Conservation (phyloP, 306 rosid species). For the Pyrus betulifolia region DNA sequence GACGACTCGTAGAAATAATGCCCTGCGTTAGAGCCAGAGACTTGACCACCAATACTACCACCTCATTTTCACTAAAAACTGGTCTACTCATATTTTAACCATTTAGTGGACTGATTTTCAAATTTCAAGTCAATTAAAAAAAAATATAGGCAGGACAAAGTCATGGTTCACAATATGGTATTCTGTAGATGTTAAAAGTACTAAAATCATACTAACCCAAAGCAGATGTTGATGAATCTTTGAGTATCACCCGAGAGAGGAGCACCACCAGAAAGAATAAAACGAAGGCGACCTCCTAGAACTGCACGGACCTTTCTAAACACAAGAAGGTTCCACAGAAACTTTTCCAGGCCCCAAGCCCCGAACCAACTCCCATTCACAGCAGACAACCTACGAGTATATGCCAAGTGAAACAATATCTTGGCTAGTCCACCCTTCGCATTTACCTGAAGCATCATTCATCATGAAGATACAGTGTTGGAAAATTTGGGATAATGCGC, state of each 20-base stretch:
- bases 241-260: slow-evolving; percentile 91
- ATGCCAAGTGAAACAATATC: slow-evolving; percentile 82
- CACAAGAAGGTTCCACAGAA: slow-evolving; percentile 69
- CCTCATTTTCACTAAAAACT: not conserved
- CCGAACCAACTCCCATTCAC: slow-evolving; percentile 95
- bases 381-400: slow-evolving; percentile 73
- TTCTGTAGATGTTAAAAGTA: not conserved
- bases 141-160: not conserved
- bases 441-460: slow-evolving; percentile 49
- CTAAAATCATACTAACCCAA: slow-evolving; percentile 47
- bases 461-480: slow-evolving; percentile 18
- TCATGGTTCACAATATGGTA: not conserved
- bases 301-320: slow-evolving; percentile 81
- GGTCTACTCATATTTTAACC: not conserved
- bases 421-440: slow-evolving; percentile 71
- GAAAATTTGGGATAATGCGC: not conserved
- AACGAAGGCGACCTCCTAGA: slow-evolving; percentile 86
- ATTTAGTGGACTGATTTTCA: not conserved
- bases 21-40: not conserved
- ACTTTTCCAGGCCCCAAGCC: slow-evolving; percentile 83
- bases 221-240: slow-evolving; percentile 96
- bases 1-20: not conserved
- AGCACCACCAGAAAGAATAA: slow-evolving; percentile 90
- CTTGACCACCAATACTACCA: not conserved
- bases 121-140: not conserved